These are phyloP conservation scores for Malassezia obtusa DNA, from an alignment of 1,284 basidiomycete genomes.

Conservation along the genomic window DNA sequence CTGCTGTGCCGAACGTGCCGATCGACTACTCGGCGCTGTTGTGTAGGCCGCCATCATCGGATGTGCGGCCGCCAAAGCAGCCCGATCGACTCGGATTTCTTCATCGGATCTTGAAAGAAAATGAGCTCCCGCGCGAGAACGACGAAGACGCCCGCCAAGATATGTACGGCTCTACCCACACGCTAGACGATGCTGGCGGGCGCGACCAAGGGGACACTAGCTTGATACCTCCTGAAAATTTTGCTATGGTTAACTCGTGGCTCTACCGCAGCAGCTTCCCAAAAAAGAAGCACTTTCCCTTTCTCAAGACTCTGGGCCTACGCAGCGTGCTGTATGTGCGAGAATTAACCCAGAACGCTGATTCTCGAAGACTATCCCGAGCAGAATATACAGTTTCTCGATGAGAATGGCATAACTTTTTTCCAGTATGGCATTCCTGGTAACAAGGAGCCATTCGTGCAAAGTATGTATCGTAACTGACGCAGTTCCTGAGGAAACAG, in stretches of 20 bases:
- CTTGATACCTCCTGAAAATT: slow-evolving; percentile 45
- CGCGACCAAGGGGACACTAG: slow-evolving; percentile 5
- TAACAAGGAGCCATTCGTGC: slow-evolving; percentile 51
- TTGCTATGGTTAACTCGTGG: slow-evolving; percentile 50
- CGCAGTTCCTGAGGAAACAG: slow-evolving; percentile 53
- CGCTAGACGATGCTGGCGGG: not conserved
- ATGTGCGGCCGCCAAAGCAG: not conserved
- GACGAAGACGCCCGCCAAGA: not conserved
- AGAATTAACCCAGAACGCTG: slow-evolving; percentile 3
- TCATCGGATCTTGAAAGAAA: slow-evolving; percentile 11
- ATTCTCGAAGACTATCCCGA: slow-evolving; percentile 53
- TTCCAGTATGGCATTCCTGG: slow-evolving; percentile 55
- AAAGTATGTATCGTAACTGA: slow-evolving; percentile 8
- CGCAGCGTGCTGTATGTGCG: slow-evolving; percentile 52
- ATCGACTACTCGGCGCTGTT: slow-evolving; percentile 16
- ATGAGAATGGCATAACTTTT: slow-evolving; percentile 50
- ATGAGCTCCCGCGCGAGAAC: not conserved
- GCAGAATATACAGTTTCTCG: slow-evolving; percentile 51
- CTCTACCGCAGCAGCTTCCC: slow-evolving; percentile 54
- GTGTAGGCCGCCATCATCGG: slow-evolving; percentile 5
- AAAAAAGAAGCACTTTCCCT: slow-evolving; percentile 53
- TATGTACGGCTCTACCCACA: not conserved
- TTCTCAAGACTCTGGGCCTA: slow-evolving; percentile 52
- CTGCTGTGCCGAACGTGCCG: not conserved
- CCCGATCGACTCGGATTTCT: slow-evolving; percentile 10